Evolutionary conservation across 106 monocot genomes (phyloP).

Genomic region (Chionographis japonica): DNA sequence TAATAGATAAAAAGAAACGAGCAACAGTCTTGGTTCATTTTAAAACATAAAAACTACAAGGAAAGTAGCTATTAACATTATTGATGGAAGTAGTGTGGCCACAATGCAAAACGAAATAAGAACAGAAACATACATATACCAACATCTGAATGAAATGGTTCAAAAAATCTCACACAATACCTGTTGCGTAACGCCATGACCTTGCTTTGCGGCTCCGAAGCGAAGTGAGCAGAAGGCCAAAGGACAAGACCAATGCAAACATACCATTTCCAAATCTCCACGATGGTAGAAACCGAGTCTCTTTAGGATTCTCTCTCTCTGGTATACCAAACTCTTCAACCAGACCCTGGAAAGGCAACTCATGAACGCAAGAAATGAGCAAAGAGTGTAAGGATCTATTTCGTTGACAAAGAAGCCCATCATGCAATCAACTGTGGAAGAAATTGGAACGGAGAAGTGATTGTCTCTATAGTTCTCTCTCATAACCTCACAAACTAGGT

Average conservation of each 20-base stretch:
- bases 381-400: too few species aligned
- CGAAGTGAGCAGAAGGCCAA: conserved; percentile 60
- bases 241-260: conserved; percentile 82
- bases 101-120: not conserved
- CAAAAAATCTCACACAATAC: conserved; percentile 11
- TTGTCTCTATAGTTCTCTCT: too few species aligned
- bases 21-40: not conserved
- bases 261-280: conserved; percentile 78
- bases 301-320: conserved; percentile 32
- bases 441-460: too few species aligned
- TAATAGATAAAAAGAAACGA: not conserved
- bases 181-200: conserved; percentile 62
- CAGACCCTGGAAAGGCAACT: conserved; percentile 32
- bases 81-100: too few species aligned
- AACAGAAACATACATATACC: not conserved
- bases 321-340: conserved; percentile 58
- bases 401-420: too few species aligned
- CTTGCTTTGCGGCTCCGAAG: conserved; percentile 55
- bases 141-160: not conserved
- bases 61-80: too few species aligned
- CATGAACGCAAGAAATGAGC: too few species aligned
- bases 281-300: conserved; percentile 26
- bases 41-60: too few species aligned
- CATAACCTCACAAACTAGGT: too few species aligned
- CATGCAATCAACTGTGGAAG: too few species aligned